These are phyloP conservation scores for Trichoderma sp. DNA, from an alignment of 2,329 filamentous ascomycete genomes.

Conservation along the genomic window DNA sequence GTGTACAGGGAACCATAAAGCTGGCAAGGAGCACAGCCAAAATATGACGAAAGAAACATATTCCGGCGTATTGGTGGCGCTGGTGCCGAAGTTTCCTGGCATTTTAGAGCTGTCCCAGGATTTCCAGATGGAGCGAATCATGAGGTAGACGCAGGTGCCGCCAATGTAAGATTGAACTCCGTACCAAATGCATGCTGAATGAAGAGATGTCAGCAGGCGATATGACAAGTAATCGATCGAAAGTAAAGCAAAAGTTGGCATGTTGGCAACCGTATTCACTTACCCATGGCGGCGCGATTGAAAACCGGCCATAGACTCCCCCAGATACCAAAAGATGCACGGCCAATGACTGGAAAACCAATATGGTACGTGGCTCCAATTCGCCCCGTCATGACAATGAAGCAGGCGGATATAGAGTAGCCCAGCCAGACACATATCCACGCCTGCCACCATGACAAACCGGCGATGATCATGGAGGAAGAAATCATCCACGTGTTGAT, in stretches of 20 bases:
- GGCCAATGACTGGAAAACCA: constrained; percentile 78
- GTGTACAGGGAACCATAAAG: constrained; percentile 87
- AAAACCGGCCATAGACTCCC: constrained; percentile 86
- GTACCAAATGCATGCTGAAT: constrained; percentile 76
- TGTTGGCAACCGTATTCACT: constrained; percentile 27
- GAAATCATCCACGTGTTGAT: constrained; percentile 96
- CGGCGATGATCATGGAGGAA: constrained; percentile 74
- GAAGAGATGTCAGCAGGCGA: not conserved
- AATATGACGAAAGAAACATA: constrained; percentile 87
- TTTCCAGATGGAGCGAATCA: constrained; percentile 85
- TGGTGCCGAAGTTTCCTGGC: constrained; percentile 64
- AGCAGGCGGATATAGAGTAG: constrained; percentile 73
- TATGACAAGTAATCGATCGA: too few species aligned
- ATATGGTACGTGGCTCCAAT: constrained; percentile 89
- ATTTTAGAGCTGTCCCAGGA: constrained; percentile 62
- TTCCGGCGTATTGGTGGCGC: constrained; percentile 70
- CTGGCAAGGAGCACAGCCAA: constrained; percentile 77
- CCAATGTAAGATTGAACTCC: constrained; percentile 86
- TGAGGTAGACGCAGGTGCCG: constrained; percentile 80
- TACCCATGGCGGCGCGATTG: constrained; percentile 79
- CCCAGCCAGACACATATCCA: constrained; percentile 89
- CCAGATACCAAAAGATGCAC: constrained; percentile 85
- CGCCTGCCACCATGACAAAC: constrained; percentile 88
- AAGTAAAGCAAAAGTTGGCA: too few species aligned
- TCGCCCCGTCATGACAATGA: constrained; percentile 76